Base-by-base conservation (phyloP, 148 eudicot species). In the Dianthus caryophyllus region DNA sequence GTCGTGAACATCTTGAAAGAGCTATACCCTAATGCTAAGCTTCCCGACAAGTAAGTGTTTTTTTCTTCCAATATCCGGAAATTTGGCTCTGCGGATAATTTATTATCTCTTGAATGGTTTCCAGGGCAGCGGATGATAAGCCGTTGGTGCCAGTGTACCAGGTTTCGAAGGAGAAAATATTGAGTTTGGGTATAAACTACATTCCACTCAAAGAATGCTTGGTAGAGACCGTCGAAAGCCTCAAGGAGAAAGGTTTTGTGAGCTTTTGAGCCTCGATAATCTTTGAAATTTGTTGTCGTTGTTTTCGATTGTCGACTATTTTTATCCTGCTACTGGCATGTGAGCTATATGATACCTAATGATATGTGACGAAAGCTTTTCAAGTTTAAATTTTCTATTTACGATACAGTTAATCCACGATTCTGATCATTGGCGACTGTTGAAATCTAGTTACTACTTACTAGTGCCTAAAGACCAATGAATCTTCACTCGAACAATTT, bases 211-310 rank as follows among this genome's bases (percentile, higher is more conserved):
- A 83, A 66, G 72, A 54, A 68, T 76, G 86, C 67, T 43, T 89
- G 67, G 86, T 74, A 77, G 96, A 86, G 60, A 87, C 91, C 4
- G 82, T 84, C 52, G 91, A 84, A 66, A 86, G 89, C 85, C 75
- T 89, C 66, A 84, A 73, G 79, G 89, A 83, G 81, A 86, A 83
- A 64, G 78, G 75, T 13, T 72, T 84, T 64, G 38, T 81, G 56
- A 75, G 33, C 47, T 4, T 77, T 18, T 76, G 21, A 73, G 62
- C 15, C n/a, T n/a, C n/a, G n/a, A n/a, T n/a, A n/a, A n/a, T n/a
- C n/a, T n/a, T n/a, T n/a, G n/a, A n/a, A n/a, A n/a, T n/a, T n/a
- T n/a, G n/a, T n/a, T n/a, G n/a, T n/a, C n/a, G n/a, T n/a, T n/a
- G n/a, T n/a, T n/a, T n/a, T n/a, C n/a, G n/a, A n/a, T n/a, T n/a